Base-by-base conservation (phyloP, 1,139 yeast genomes). In the Yamadazyma oceani region DNA sequence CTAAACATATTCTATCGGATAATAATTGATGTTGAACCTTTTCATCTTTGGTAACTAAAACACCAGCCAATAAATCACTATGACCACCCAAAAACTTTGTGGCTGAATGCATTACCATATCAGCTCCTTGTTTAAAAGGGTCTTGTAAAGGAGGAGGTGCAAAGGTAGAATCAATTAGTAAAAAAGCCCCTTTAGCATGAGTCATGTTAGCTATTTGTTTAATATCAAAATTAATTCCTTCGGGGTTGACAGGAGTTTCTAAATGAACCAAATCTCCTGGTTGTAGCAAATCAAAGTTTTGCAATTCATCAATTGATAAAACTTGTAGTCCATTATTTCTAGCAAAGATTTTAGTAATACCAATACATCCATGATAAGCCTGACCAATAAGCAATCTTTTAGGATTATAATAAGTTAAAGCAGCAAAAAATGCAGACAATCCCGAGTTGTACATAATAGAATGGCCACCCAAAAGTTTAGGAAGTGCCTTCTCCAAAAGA, bases 21-120 rank as follows among this genome's bases (percentile, higher is more conserved):
- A 70, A 59, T 45, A 90, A 66, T 32, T 64, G 55, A 12, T 64
- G 50, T 42, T 74, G 72, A 6, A 69, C 67, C 1, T 66, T 64
- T 7, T 55, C 51, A 43, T 78, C 78, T 55, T 82, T 80, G 10
- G 85, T 81, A 10, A 81, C 79, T 26, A 89, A 64, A 9, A 84
- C 71, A 15, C 97, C 97, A 3, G 95, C 90, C 33, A 90, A 68
- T 37, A 88, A 64, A 58, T 90, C 97, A n/a, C 95, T 85, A 59
- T 89, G 96, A 15, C 97, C 97, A 26, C 95, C 96, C 55, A 88
- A 82, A 61, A 81, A 90, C 58, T 89, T 89, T 2, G 96, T 87
- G 1, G 90, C 96, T 1, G 96, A 86, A 61, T 89, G 96, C 79
- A 90, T 66, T 12, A 89, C 78, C 51, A 86, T 61, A 58, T 89